A percentile compares a stretch with the other conserved stretches of the same genome.
Evolutionary conservation across 768 basidiomycete genomes (phyloP).

Genomic region (Kondoa malvinella): DNA sequence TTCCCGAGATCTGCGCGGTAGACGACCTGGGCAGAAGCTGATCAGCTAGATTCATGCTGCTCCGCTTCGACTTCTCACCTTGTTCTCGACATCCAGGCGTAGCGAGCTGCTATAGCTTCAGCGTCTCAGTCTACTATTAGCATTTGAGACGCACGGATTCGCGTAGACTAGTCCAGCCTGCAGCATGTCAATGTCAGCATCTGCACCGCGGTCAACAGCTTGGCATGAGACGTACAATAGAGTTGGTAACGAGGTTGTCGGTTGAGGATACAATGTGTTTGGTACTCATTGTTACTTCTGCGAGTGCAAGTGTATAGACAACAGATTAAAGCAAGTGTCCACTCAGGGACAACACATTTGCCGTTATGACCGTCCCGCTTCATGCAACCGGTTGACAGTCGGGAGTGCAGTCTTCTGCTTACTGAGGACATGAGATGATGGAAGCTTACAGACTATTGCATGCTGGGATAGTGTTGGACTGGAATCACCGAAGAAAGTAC

Average conservation of each 20-base stretch:
- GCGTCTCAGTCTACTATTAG: not conserved
- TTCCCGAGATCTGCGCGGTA: not conserved
- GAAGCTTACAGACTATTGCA: too few relatives aligned
- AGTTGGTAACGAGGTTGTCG: not conserved
- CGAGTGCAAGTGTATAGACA: not conserved
- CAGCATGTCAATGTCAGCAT: not conserved
- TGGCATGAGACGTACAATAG: not conserved
- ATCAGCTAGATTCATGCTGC: not conserved
- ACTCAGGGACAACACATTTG: too few relatives aligned
- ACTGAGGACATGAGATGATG: too few relatives aligned
- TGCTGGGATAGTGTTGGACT: too few relatives aligned
- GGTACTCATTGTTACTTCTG: not conserved
- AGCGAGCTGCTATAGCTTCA: not conserved
- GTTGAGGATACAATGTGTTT: not conserved
- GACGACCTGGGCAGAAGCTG: not conserved
- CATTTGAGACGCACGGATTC: not conserved
- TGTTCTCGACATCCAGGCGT: not conserved
- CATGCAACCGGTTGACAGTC: too few relatives aligned
- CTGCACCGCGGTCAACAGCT: not conserved
- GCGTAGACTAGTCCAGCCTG: not conserved
- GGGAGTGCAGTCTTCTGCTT: too few relatives aligned
- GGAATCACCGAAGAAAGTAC: too few relatives aligned
- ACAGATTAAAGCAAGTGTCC: too few relatives aligned
- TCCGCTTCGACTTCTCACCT: too few relatives aligned
- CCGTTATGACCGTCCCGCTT: too few relatives aligned